Percentiles rank a stretch among this genome's conserved stretches.
Conservation (phyloP, 1,284 basidiomycete genomes). For the Cystobasidium slooffiae region DNA sequence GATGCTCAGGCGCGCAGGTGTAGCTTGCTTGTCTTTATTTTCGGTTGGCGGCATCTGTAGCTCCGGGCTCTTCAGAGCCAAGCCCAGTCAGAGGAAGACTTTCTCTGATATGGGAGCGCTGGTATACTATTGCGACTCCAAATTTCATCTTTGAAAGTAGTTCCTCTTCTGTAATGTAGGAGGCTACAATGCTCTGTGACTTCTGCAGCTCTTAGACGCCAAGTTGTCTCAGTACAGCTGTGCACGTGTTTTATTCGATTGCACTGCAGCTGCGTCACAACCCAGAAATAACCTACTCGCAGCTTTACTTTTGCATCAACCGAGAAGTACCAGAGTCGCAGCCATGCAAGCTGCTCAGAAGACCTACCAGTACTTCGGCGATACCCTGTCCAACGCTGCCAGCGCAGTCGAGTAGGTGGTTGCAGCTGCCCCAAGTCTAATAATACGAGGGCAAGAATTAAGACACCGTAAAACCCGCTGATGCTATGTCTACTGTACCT, state of each 20-base stretch:
- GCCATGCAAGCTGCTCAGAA: slow-evolving; percentile 31
- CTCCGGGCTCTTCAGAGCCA: too few relatives aligned
- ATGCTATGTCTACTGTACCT: neutral
- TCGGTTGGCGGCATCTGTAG: neutral
- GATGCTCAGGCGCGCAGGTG: neutral
- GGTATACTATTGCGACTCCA: too few relatives aligned
- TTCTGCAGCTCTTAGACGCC: too few relatives aligned
- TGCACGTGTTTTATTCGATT: too few relatives aligned
- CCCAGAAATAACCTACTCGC: neutral
- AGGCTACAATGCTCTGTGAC: too few relatives aligned
- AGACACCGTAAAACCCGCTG: too few relatives aligned
- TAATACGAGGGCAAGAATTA: neutral
- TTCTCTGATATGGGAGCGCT: too few relatives aligned
- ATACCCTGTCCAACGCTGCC: slow-evolving; percentile 6
- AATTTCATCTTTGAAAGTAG: too few relatives aligned
- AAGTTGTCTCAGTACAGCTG: too few relatives aligned
- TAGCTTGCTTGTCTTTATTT: neutral
- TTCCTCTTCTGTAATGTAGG: too few relatives aligned
- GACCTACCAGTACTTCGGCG: slow-evolving; percentile 30
- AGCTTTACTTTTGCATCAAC: neutral
- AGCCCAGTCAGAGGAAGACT: too few relatives aligned
- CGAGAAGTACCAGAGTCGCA: neutral
- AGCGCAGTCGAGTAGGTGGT: slow-evolving; percentile 15
- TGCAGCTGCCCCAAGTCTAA: neutral
- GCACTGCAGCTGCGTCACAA: too few relatives aligned